Evolutionary conservation across 768 basidiomycete species (phyloP), one percentile per base, ranked within the genome.

Genomic region (Suillus americanus): DNA sequence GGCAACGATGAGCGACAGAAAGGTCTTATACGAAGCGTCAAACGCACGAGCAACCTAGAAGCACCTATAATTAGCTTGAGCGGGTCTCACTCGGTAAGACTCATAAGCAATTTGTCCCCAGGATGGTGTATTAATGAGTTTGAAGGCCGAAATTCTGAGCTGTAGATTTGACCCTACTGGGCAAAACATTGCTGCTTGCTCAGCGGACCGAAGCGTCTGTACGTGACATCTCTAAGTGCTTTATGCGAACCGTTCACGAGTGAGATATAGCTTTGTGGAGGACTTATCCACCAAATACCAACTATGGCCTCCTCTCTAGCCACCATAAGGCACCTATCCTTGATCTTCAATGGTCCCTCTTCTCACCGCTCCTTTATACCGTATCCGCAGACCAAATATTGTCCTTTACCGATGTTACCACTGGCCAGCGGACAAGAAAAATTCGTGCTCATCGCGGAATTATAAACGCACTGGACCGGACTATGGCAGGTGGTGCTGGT

Each of bases 121-220:
- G 20, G 10, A 30, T n/a, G 30, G 7, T 35, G 14, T 63, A 4
- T 13, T 70, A 14, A 7, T 18, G 28, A 16, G 53, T 33, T 25
- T 48, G 57, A 12, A 91, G 90, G 89, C 83, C 9, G 97, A 99
- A 79, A 93, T 98, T 66, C 68, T 96, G 67, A 92, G 92, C 69
- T 94, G 95, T 79, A 85, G 94, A 69, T 99, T 99, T 74, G 94
- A 97, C 72, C 94, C 95, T 16, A 91, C 91, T 3, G 97, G 97
- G 5, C 90, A 96, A 75, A 93, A 92, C 68, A 88, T 99, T 64
- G 97, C 97, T 46, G 95, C 95, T 10, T 94, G 91, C 73, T 95
- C 94, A 16, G 85, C 91, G 2, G 97, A 99, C 78, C 83, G 93
- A 71, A 89, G 89, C 67, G 89, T 99, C 67, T 97, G 95, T 94